Percentiles rank a stretch among this genome's conserved stretches.
These are phyloP conservation scores for Fragaria iinumae DNA, from an alignment of 306 rosid species.

Conservation along the genomic window DNA sequence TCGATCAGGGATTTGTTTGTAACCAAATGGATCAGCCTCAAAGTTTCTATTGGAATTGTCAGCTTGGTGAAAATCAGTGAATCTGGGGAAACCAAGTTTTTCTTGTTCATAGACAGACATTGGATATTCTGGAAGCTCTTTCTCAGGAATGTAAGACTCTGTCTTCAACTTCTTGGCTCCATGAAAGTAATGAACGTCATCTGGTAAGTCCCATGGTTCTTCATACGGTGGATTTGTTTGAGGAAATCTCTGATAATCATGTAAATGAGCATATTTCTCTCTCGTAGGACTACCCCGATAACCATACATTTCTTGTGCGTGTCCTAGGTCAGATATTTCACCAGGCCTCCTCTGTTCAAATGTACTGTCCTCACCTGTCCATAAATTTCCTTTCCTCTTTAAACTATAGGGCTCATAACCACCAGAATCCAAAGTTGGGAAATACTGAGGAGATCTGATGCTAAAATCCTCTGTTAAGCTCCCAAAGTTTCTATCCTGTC, in stretches of 20 bases:
- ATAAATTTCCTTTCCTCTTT: slow-evolving; percentile 46
- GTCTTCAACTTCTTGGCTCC: slow-evolving; percentile 69
- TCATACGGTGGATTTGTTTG: slow-evolving; percentile 52
- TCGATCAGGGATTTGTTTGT: slow-evolving; percentile 55
- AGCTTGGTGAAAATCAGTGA: slow-evolving; percentile 47
- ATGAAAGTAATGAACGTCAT: slow-evolving; percentile 45
- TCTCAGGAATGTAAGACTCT: slow-evolving; percentile 49
- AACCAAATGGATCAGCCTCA: slow-evolving; percentile 47
- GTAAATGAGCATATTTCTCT: slow-evolving; percentile 46
- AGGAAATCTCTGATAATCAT: slow-evolving; percentile 49
- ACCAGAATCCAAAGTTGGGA: slow-evolving; percentile 45
- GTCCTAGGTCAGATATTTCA: slow-evolving; percentile 52
- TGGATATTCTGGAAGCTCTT: slow-evolving; percentile 83
- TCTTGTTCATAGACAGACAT: slow-evolving; percentile 62
- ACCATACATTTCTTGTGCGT: slow-evolving; percentile 53
- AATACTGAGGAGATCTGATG: slow-evolving; percentile 50
- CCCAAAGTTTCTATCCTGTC: slow-evolving; percentile 42
- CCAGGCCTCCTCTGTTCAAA: slow-evolving; percentile 58
- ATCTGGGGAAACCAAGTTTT: slow-evolving; percentile 47
- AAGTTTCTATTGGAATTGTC: slow-evolving; percentile 50
- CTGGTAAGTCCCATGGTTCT: slow-evolving; percentile 63
- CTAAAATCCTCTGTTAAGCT: slow-evolving; percentile 45
- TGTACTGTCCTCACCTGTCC: slow-evolving; percentile 47
- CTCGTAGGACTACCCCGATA: slow-evolving; percentile 54
- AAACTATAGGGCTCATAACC: slow-evolving; percentile 54